Evolutionary conservation across 1,284 basidiomycete genomes (phyloP).

Genomic region (Pisolithus thermaeus): DNA sequence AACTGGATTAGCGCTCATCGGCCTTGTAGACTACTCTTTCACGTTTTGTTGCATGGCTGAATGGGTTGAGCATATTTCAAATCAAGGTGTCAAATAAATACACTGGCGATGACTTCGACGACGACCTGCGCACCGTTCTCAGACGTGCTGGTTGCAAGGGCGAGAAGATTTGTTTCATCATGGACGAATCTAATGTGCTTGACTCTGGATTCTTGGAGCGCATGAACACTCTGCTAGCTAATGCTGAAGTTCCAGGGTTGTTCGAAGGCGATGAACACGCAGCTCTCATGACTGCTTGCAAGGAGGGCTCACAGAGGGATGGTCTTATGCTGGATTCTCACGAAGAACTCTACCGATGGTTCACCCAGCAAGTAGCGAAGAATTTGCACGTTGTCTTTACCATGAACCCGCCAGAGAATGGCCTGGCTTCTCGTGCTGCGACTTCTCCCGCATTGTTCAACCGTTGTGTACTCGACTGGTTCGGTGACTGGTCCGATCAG

Average conservation of each 20-base stretch:
- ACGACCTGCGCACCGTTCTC: conserved; percentile 91
- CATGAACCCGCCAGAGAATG: conserved; percentile 98
- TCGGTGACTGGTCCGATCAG: conserved; percentile 97
- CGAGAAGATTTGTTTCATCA: conserved; percentile 99
- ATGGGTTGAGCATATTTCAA: conserved; percentile 96
- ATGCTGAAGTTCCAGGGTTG: conserved; percentile 98
- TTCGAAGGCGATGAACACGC: conserved; percentile 98
- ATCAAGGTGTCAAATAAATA: conserved; percentile 99
- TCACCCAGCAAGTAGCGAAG: conserved; percentile 93
- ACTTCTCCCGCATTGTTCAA: conserved; percentile 98
- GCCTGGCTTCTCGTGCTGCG: conserved; percentile 90
- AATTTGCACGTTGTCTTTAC: conserved; percentile 98
- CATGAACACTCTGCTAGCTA: conserved; percentile 98
- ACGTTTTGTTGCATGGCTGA: conserved; percentile 99
- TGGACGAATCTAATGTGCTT: conserved; percentile 99
- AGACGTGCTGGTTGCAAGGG: conserved; percentile 95
- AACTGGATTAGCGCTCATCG: conserved; percentile 10
- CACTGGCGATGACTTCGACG: conserved; percentile 97
- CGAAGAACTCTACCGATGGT: conserved; percentile 96
- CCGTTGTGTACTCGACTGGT: conserved; percentile 97
- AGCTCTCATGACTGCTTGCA: conserved; percentile 96
- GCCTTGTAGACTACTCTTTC: conserved; percentile 83
- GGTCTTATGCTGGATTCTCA: conserved; percentile 97
- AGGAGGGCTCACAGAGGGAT: conserved; percentile 96
- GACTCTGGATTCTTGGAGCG: conserved; percentile 98